These are phyloP conservation scores for Erodium chrysanthum DNA, from an alignment of 441 rosid species.

Conservation along the genomic window DNA sequence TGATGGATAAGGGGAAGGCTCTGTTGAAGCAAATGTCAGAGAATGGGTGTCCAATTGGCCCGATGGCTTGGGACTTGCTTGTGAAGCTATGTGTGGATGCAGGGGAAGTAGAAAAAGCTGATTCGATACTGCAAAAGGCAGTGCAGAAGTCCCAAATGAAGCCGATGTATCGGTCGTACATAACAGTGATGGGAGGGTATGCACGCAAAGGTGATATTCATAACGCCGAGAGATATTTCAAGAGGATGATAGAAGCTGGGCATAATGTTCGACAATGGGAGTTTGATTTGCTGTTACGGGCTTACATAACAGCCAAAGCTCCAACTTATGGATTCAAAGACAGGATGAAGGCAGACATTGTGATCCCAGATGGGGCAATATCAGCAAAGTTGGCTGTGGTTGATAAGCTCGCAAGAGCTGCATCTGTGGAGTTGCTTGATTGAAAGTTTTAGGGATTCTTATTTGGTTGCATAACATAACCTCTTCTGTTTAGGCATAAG, in stretches of 20 bases:
- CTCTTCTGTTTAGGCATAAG: too few relatives aligned
- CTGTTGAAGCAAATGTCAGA: conserved; percentile 22
- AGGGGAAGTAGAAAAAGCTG: conserved; percentile 24
- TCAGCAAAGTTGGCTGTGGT: background rate
- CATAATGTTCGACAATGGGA: conserved; percentile 12
- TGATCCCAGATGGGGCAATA: conserved; percentile 4
- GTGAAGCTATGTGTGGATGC: conserved; percentile 24
- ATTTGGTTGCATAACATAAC: too few relatives aligned
- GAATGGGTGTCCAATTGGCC: conserved; percentile 1
- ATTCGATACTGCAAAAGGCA: conserved; percentile 2
- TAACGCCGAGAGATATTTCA: conserved; percentile 19
- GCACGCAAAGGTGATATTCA: conserved; percentile 23
- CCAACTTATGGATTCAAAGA: background rate
- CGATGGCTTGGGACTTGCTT: conserved; percentile 9
- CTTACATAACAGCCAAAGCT: conserved; percentile 9
- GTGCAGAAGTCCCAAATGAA: conserved; percentile 9
- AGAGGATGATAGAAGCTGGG: conserved; percentile 18
- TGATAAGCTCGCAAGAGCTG: conserved; percentile 4
- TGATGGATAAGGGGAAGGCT: conserved; percentile 22
- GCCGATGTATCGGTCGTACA: conserved; percentile 14
- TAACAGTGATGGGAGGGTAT: conserved; percentile 20
- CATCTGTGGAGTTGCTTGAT: background rate
- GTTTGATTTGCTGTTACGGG: conserved; percentile 12
- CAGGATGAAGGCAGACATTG: conserved; percentile 21
- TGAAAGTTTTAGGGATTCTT: background rate